Conservation (phyloP, 768 basidiomycete species). For the Termitomyces sp. region DNA sequence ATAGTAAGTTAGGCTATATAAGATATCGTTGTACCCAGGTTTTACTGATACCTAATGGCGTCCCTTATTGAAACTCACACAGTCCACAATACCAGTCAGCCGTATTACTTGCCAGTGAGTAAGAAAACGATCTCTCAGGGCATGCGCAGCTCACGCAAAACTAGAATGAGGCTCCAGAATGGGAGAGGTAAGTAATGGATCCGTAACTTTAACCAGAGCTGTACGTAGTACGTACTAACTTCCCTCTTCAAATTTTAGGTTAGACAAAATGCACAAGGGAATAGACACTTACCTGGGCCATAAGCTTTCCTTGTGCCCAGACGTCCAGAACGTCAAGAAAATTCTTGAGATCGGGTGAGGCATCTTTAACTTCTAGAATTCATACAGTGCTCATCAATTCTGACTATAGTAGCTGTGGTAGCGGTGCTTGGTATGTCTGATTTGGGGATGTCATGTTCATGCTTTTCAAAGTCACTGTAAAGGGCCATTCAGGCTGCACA, state of each 20-base stretch:
- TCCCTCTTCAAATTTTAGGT: not conserved
- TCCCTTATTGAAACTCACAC: not conserved
- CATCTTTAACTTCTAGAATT: not conserved
- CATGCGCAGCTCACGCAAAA: not conserved
- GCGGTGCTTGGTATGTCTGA: constrained; percentile 2
- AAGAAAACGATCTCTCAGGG: no score
- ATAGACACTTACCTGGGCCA: not conserved
- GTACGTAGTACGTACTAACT: not conserved
- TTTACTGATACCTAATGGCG: not conserved
- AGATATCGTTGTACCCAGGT: not conserved
- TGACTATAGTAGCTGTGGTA: not conserved
- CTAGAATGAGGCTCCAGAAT: not conserved
- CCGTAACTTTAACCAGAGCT: no score
- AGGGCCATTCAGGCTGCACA: constrained; percentile 6
- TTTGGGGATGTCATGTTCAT: no score
- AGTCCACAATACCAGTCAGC: not conserved
- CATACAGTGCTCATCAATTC: not conserved
- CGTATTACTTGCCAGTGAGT: not conserved
- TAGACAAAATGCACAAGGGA: constrained; percentile 4
- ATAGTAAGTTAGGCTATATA: not conserved
- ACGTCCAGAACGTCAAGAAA: not conserved
- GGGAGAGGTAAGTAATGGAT: not conserved
- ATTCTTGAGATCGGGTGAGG: not conserved
- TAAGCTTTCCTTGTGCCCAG: not conserved
- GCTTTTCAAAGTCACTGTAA: not conserved